phyloP scores from a whole-genome alignment of 805 yeast genomes.

The Naumovozyma dairenensis region DNA sequence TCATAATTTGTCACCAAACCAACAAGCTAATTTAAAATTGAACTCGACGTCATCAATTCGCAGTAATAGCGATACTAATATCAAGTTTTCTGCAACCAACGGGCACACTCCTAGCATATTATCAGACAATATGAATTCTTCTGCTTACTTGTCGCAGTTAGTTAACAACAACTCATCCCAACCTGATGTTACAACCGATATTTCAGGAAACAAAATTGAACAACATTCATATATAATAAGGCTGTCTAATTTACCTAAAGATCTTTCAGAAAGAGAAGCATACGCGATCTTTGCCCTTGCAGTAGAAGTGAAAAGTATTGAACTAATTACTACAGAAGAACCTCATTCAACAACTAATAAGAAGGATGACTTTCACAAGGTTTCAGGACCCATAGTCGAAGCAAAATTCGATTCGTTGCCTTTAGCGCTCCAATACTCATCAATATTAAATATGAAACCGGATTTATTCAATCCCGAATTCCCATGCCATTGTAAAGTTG shows the following conservation, averaged over 20 bases:
- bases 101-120: neutral
- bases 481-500: constrained; percentile 31
- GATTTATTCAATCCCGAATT: constrained; percentile 37
- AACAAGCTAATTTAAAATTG: constrained; percentile 8
- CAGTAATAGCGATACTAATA: constrained; percentile 9
- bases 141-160: no score
- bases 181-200: no score
- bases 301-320: constrained; percentile 47
- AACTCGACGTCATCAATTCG: constrained; percentile 2
- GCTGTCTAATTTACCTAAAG: constrained; percentile 51
- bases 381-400: constrained; percentile 26
- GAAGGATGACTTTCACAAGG: constrained; percentile 4
- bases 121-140: no score
- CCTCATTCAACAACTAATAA: constrained; percentile 1
- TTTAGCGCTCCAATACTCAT: constrained; percentile 34
- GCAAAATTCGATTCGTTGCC: constrained; percentile 36
- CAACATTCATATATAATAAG: constrained; percentile 28
- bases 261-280: constrained; percentile 58
- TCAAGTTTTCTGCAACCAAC: constrained; percentile 2
- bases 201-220: constrained; percentile 2
- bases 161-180: neutral
- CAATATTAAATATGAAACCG: constrained; percentile 30
- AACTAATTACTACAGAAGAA: constrained; percentile 32
- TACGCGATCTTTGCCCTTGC: constrained; percentile 59
- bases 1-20: constrained; percentile 17